Evolutionary conservation across 2,329 filamentous ascomycete species (phyloP), one percentile per base, ranked within the genome.

Genomic region (Boeremia exigua): DNA sequence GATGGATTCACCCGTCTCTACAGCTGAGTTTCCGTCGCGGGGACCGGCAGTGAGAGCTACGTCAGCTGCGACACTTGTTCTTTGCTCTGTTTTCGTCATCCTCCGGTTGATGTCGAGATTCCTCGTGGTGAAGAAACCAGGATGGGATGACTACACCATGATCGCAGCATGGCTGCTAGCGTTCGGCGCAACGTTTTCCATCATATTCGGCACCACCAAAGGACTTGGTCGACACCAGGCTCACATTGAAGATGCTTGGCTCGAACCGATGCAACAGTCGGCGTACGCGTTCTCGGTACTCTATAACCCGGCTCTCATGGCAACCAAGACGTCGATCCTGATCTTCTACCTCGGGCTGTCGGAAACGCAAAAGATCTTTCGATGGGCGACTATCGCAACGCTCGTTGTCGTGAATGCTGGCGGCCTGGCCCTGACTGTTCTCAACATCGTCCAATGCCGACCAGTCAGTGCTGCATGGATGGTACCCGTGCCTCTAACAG

Each of bases 251-350:
- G 40, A 65, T 0, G 68, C 74, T n/a, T 78, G 86, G 72, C 76
- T 80, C 60, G 64, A 78, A 11, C 73, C 78, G 1, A 77, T 92
- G 59, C 83, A 86, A 64, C 81, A 79, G 63, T 77, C 81, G 12
- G 80, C 84, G 65, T 87, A 86, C 76, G 81, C 79, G 44, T 86
- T 87, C 65, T 84, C 82, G 15, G 82, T 87, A 25, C 76, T 88
- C 45, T 87, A 88, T 73, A 96, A 96, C 70, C 92, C 92, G 11
- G 89, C 91, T 3, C 81, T 96, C 52, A 96, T 96, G 91, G 87
- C 89, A 2, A 92, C 91, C 46, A 97, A 97, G 77, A 92, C 91
- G 0, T 96, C 92, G n/a, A 91, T 97, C 66, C 82, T 97, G 54
- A 83, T 95, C 48, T 97, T 97, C 75, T 97, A 96, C 77, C 82